Conservation (phyloP, 371 early-diverging fungal species). For the Haplosporangium sp. region DNA sequence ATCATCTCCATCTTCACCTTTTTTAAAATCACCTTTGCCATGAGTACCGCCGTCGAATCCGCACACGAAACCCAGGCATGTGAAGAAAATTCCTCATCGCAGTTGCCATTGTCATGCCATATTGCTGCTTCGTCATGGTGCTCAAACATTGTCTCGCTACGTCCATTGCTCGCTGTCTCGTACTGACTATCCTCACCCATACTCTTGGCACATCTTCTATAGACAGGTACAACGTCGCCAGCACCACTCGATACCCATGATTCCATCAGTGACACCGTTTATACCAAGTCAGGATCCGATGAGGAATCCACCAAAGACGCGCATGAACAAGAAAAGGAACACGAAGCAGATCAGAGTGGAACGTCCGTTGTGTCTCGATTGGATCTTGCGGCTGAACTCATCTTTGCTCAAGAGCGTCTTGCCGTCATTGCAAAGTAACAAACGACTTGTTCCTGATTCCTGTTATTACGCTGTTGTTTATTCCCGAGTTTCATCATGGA, state of each 20-base stretch:
- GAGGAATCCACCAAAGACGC: background rate
- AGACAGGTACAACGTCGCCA: background rate
- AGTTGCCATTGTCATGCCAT: background rate
- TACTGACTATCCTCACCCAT: background rate
- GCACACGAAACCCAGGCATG: background rate
- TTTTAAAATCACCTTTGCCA: background rate
- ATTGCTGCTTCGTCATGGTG: background rate
- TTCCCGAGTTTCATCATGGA: background rate
- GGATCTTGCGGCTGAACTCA: conserved; percentile 31
- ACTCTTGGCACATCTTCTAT: background rate
- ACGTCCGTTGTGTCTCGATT: background rate
- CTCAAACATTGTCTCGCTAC: too few relatives aligned
- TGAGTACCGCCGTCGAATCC: conserved; percentile 3
- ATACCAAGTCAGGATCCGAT: conserved; percentile 1
- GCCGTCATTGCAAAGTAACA: conserved; percentile 40
- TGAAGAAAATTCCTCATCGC: background rate
- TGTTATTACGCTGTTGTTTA: too few relatives aligned
- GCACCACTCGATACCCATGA: too few relatives aligned
- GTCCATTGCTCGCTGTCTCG: background rate
- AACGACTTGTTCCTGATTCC: background rate
- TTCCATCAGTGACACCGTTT: background rate
- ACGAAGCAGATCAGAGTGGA: conserved; percentile 3
- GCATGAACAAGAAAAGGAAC: background rate
- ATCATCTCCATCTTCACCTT: background rate
- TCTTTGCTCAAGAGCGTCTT: conserved; percentile 31